These are phyloP conservation scores for Globisporangium lucens DNA, from an alignment of 352 stramenopile species.

Conservation along the genomic window DNA sequence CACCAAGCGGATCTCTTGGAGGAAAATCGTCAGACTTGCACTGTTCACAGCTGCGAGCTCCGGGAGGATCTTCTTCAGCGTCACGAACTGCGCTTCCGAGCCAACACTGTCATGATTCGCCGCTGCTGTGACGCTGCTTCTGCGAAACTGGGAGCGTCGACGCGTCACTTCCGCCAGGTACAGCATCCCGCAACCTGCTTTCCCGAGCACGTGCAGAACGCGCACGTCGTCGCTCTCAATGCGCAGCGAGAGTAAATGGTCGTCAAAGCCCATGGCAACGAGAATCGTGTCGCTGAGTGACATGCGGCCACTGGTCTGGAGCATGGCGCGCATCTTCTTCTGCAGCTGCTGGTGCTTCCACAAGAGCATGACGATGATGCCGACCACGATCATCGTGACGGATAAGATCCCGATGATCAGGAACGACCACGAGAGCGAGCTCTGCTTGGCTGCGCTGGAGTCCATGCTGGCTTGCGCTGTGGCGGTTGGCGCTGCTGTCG, in stretches of 20 bases:
- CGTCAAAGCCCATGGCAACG: constrained; percentile 18
- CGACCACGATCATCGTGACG: constrained; percentile 22
- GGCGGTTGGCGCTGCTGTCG: neutral
- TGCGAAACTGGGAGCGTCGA: neutral
- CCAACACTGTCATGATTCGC: neutral
- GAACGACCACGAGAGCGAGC: constrained; percentile 22
- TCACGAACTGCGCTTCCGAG: constrained; percentile 15
- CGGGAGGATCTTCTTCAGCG: constrained; percentile 80
- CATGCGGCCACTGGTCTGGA: constrained; percentile 3
- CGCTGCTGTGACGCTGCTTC: neutral
- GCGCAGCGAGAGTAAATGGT: constrained; percentile 18
- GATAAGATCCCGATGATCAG: constrained; percentile 24
- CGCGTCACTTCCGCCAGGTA: constrained; percentile 15
- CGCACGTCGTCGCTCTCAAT: constrained; percentile 15
- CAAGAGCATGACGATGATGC: constrained; percentile 21
- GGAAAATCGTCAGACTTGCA: constrained; percentile 29
- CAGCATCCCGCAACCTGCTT: constrained; percentile 10
- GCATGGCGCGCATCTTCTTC: constrained; percentile 14
- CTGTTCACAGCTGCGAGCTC: constrained; percentile 45
- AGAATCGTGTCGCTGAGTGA: constrained; percentile 19
- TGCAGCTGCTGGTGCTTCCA: constrained; percentile 30
- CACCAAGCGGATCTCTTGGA: constrained; percentile 83
- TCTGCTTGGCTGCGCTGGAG: neutral
- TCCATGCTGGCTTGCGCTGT: constrained; percentile 5
- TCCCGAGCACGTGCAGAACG: constrained; percentile 10